These are phyloP conservation scores for Retiboletus flavoniger DNA, from an alignment of 1,284 basidiomycete genomes.

Conservation along the genomic window DNA sequence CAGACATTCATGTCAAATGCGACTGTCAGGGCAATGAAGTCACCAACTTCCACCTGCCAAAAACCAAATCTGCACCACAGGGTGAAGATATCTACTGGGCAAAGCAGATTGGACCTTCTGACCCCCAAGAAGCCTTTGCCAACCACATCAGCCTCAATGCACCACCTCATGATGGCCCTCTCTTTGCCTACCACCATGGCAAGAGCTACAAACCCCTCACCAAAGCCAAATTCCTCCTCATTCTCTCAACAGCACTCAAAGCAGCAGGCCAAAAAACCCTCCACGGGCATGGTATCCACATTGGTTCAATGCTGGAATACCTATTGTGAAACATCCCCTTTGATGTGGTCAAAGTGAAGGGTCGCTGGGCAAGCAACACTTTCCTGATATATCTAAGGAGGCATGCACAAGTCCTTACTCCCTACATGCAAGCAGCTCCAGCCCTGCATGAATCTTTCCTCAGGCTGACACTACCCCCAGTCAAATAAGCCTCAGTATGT, in stretches of 20 bases:
- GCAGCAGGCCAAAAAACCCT: not conserved
- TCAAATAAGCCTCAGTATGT: not conserved
- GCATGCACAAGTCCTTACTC: not conserved
- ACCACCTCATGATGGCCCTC: not conserved
- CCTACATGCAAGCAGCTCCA: not conserved
- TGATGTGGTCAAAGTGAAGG: constrained; percentile 4
- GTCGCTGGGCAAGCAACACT: not conserved
- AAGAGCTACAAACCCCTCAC: not conserved
- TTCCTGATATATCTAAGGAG: not conserved
- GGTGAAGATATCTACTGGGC: not conserved
- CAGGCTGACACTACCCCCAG: not conserved
- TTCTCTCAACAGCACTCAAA: rapidly evolving
- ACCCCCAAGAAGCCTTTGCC: not conserved
- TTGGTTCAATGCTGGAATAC: constrained; percentile 10
- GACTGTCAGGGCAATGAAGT: too few relatives aligned
- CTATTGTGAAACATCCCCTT: constrained; percentile 6
- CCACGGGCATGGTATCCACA: constrained; percentile 8
- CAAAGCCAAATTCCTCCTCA: not conserved
- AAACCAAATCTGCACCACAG: too few relatives aligned
- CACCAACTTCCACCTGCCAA: too few relatives aligned
- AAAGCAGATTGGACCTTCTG: not conserved
- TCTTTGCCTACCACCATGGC: not conserved
- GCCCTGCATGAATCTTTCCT: not conserved
- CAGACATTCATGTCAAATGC: too few relatives aligned
- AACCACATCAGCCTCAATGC: not conserved